Evolutionary conservation across 164 flowering plant species (phyloP).

Genomic region (Sedum album): DNA sequence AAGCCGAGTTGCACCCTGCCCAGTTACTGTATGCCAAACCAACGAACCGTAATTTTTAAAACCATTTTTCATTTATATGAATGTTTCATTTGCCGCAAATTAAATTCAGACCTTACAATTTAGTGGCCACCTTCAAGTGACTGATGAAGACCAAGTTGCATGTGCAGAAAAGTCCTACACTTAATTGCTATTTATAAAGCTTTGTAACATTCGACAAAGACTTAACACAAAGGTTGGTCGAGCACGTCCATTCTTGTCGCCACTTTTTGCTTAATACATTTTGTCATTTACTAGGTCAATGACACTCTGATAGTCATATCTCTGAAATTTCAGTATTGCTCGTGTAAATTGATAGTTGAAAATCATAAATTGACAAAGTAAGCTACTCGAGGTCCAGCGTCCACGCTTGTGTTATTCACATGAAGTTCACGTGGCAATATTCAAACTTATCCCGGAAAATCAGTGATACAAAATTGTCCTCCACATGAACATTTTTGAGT

Average conservation of each 20-base stretch:
- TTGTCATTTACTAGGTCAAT: background rate
- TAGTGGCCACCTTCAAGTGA: background rate
- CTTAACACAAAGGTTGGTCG: background rate
- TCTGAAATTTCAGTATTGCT: background rate
- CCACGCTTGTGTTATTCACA: background rate
- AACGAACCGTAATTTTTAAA: background rate
- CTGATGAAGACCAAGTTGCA: slow-evolving; percentile 1
- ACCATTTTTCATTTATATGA: background rate
- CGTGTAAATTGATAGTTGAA: no score
- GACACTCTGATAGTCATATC: background rate
- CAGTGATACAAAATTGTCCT: background rate
- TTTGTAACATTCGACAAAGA: background rate
- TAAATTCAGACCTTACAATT: background rate
- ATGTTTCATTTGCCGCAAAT: background rate
- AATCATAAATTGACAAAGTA: no score
- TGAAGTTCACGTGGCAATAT: background rate
- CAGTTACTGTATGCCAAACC: background rate
- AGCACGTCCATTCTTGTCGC: background rate
- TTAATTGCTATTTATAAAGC: background rate
- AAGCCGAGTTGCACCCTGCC: background rate
- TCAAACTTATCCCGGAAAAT: background rate
- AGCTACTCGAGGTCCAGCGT: background rate
- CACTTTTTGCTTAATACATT: background rate
- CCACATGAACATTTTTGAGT: background rate
- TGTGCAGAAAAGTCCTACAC: background rate